Conservation (phyloP, 768 basidiomycete species). For the Tricholoma flavovirens region DNA sequence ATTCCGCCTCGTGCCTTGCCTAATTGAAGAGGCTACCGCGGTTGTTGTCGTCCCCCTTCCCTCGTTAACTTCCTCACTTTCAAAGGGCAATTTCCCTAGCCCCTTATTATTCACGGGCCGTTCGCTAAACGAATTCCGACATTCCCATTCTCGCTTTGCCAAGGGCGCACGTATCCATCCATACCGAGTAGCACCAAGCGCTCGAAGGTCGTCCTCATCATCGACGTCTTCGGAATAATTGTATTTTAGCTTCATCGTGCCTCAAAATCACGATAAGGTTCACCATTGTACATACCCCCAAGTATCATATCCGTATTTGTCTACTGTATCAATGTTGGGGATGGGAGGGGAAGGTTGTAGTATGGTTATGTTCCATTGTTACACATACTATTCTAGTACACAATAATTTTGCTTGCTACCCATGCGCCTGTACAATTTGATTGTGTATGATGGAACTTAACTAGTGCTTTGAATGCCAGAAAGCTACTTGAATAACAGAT, state of each 20-base stretch:
- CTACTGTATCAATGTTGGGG: slow-evolving; percentile 6
- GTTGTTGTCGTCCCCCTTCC: slow-evolving; percentile 39
- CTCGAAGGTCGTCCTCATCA: slow-evolving; percentile 4
- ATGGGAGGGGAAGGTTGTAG: slow-evolving; percentile 22
- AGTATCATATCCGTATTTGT: slow-evolving; percentile 13
- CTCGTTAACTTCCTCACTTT: background rate
- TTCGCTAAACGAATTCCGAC: slow-evolving; percentile 41
- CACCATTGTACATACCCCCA: background rate
- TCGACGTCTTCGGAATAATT: slow-evolving; percentile 1
- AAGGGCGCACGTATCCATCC: slow-evolving; percentile 50
- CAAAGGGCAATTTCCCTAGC: background rate
- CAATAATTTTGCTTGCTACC: background rate
- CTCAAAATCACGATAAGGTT: background rate
- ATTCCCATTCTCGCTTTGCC: slow-evolving; percentile 32
- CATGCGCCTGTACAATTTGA: background rate
- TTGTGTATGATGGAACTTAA: no score
- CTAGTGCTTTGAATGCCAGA: no score
- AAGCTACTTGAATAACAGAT: no score
- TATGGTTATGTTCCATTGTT: background rate
- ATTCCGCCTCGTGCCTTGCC: slow-evolving; percentile 42
- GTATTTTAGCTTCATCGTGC: background rate
- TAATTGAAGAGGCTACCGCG: slow-evolving; percentile 49
- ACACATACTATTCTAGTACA: background rate
- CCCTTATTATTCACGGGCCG: slow-evolving; percentile 50
- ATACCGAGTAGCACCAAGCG: slow-evolving; percentile 40